These are phyloP conservation scores for Pseudomassariella vexata DNA, from an alignment of 2,329 filamentous ascomycete genomes.

Conservation along the genomic window DNA sequence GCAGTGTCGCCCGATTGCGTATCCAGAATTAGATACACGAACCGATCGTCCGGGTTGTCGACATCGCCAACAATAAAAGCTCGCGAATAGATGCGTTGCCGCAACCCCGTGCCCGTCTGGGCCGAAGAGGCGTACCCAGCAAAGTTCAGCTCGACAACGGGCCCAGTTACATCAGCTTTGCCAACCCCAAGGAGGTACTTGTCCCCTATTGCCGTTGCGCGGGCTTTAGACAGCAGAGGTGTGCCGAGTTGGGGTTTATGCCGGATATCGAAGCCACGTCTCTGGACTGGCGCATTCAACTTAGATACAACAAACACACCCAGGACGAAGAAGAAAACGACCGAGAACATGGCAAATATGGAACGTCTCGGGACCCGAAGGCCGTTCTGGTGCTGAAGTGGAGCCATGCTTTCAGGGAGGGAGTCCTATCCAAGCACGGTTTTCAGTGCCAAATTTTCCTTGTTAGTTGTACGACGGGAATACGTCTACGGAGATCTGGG, in stretches of 20 bases:
- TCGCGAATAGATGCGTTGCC: conserved; percentile 79
- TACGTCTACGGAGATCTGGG: background rate
- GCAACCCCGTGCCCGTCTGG: conserved; percentile 76
- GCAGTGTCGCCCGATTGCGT: conserved; percentile 82
- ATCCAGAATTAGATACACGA: conserved; percentile 85
- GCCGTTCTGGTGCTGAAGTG: conserved; percentile 7
- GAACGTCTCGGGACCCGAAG: conserved; percentile 17
- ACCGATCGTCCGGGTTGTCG: conserved; percentile 59
- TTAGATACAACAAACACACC: conserved; percentile 23
- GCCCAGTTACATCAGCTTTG: conserved; percentile 55
- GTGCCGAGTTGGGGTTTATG: conserved; percentile 8
- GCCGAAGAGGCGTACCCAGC: conserved; percentile 80
- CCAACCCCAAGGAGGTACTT: conserved; percentile 46
- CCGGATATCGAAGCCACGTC: conserved; percentile 13
- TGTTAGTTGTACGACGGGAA: background rate
- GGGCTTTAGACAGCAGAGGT: conserved; percentile 10
- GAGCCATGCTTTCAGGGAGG: conserved; percentile 7
- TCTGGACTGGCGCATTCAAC: conserved; percentile 4
- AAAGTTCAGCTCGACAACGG: conserved; percentile 82
- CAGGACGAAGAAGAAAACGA: conserved; percentile 28
- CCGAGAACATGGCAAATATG: conserved; percentile 19
- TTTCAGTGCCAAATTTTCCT: conserved; percentile 2
- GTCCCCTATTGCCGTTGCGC: conserved; percentile 25
- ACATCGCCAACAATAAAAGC: conserved; percentile 79
- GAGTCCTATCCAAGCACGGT: conserved; percentile 3